Conservation (phyloP, 2,329 filamentous ascomycete species). For the Neocucurbitaria cava region DNA sequence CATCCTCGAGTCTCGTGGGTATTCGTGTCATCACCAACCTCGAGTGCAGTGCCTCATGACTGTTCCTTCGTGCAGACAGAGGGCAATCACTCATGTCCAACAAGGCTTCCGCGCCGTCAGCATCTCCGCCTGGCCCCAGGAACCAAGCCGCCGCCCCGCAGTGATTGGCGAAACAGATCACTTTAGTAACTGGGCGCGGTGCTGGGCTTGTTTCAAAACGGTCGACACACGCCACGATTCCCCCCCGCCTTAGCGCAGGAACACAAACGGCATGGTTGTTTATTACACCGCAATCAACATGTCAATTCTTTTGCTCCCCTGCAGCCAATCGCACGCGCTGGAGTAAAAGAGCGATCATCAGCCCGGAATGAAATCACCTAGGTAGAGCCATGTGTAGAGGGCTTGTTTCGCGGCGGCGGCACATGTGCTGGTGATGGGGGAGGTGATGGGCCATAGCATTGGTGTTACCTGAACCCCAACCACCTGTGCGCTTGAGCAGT, state of each 20-base stretch:
- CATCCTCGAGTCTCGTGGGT: not conserved
- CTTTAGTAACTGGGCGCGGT: constrained; percentile 20
- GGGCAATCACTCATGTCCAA: constrained; percentile 15
- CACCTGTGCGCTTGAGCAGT: constrained; percentile 9
- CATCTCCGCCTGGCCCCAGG: too few relatives aligned
- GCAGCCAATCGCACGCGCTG: constrained; percentile 8
- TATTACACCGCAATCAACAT: constrained; percentile 4
- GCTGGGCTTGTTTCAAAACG: constrained; percentile 26
- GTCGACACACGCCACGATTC: not conserved
- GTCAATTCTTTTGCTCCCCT: not conserved
- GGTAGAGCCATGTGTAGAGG: not conserved
- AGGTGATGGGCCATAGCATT: constrained; percentile 4
- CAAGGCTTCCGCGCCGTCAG: constrained; percentile 9
- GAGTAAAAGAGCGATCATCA: not conserved
- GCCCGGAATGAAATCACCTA: constrained; percentile 3
- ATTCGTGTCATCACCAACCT: not conserved
- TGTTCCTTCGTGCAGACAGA: constrained; percentile 3
- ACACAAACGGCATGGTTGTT: constrained; percentile 20
- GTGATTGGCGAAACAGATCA: constrained; percentile 23
- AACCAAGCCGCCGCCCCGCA: constrained; percentile 11
- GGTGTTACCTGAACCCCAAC: constrained; percentile 18
- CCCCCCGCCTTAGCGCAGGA: constrained; percentile 3
- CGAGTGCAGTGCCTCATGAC: not conserved
- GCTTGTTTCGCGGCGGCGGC: not conserved
- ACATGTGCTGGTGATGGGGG: not conserved